Evolutionary conservation across 148 eudicot species (phyloP), one percentile per base, ranked within the genome.

Genomic region (Linanthus parryae): DNA sequence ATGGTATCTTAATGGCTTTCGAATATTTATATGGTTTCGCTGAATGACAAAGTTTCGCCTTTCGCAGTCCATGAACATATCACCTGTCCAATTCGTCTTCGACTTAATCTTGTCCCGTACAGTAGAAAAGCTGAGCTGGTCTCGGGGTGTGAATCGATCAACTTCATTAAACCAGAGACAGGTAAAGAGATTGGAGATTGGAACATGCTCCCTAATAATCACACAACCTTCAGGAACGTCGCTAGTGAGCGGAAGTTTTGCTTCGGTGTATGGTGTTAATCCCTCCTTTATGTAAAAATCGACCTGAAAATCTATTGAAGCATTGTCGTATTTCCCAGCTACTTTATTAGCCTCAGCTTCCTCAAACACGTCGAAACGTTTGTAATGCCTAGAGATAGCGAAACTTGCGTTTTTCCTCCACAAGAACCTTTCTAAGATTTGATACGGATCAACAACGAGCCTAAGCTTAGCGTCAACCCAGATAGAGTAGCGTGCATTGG

Each of bases 141-240:
- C 96, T 54, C 96, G 68, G 41, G 96, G 72, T 30, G 96, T 88
- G 52, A 88, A 88, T 30, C 88, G 92, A 56, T 88, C 96, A 44
- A 88, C 96, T 73, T 88, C 96, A 56, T 88, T 63, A 71, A 81
- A 88, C 96, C 96, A 88, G 19, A 88, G 78, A 65, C 96, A 88
- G 29, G 85, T 73, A 48, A 84, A 84, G 31, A 88, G 96, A 47
- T 84, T 81, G 24, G 94, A 63, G 52, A 88, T 81, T 1, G 96
- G 96, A 44, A 84, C 68, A 52, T 88, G 96, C 59, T 88, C 96
- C 63, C 78, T 82, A 47, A 88, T 56, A 43, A 88, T 79, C 5
- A 88, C 85, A 50, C 96, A 88, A 44, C 96, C 96, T 76, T 88
- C 96, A 31, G 96, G 96, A 58, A 88, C 96, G 84, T 88, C 96